Evolutionary conservation across 2,329 filamentous ascomycete species (phyloP).

Genomic region (Neopestalotiopsis sp.): DNA sequence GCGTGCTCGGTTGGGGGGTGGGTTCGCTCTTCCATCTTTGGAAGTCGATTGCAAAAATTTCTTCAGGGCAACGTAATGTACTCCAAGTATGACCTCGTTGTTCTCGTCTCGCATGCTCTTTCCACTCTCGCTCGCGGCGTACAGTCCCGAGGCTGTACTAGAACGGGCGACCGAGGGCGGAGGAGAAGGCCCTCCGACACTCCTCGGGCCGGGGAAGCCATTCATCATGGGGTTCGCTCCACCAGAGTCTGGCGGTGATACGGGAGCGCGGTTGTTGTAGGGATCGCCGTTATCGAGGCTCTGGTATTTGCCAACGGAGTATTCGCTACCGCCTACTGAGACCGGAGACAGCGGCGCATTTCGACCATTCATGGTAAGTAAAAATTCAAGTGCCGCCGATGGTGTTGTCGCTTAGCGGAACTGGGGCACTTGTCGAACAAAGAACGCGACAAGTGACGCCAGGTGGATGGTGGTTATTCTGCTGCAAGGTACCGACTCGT

Average conservation of each 20-base stretch:
- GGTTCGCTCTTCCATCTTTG: slow-evolving; percentile 76
- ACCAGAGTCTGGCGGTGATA: slow-evolving; percentile 74
- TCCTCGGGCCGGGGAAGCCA: slow-evolving; percentile 62
- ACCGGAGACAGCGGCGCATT: slow-evolving; percentile 82
- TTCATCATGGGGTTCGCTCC: slow-evolving; percentile 67
- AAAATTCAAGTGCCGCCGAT: slow-evolving; percentile 20
- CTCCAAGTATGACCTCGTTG: slow-evolving; percentile 67
- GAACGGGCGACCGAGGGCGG: slow-evolving; percentile 87
- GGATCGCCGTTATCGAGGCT: slow-evolving; percentile 57
- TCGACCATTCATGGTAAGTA: slow-evolving; percentile 69
- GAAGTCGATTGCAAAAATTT: slow-evolving; percentile 73
- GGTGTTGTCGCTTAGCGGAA: slow-evolving; percentile 24
- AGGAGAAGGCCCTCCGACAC: slow-evolving; percentile 74
- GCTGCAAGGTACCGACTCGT: background rate
- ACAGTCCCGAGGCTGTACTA: slow-evolving; percentile 82
- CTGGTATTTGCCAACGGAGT: slow-evolving; percentile 75
- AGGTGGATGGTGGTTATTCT: background rate
- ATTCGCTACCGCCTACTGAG: slow-evolving; percentile 84
- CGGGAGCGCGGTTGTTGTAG: slow-evolving; percentile 62
- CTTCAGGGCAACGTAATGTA: slow-evolving; percentile 84
- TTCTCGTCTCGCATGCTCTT: slow-evolving; percentile 66
- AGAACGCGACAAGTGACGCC: slow-evolving; percentile 25
- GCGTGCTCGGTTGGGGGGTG: slow-evolving; percentile 84
- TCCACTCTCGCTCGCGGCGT: slow-evolving; percentile 70
- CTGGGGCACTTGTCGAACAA: slow-evolving; percentile 26